A percentile compares a stretch with the other conserved stretches of the same genome.
Conservation (phyloP, 2,329 filamentous ascomycete species). For the Phyllosticta citribraziliensis region DNA sequence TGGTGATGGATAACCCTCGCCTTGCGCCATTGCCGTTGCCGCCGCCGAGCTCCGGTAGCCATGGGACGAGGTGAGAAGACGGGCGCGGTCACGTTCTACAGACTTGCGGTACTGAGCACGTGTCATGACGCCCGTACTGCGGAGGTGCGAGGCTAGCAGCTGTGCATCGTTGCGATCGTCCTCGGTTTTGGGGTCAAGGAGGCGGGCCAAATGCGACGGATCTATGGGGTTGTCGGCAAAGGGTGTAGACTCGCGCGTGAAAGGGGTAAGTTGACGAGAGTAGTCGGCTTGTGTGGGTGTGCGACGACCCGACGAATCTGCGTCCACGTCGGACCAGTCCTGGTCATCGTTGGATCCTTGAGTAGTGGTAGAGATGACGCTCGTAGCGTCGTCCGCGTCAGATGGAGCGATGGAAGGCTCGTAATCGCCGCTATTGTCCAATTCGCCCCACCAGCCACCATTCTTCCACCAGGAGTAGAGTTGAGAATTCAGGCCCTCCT, state of each 20-base stretch:
- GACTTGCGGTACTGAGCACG: slow-evolving; percentile 64
- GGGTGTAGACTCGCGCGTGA: slow-evolving; percentile 45
- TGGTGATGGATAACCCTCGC: slow-evolving; percentile 23
- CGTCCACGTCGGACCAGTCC: slow-evolving; percentile 31
- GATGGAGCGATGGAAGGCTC: slow-evolving; percentile 37
- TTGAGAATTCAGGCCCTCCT: slow-evolving; percentile 60
- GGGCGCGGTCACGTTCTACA: slow-evolving; percentile 58
- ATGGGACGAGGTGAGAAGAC: slow-evolving; percentile 46
- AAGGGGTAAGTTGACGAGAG: slow-evolving; percentile 28
- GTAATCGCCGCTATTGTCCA: slow-evolving; percentile 75
- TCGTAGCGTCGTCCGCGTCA: slow-evolving; percentile 65
- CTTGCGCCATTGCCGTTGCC: slow-evolving; percentile 22
- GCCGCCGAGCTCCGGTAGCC: slow-evolving; percentile 22
- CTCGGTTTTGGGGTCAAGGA: slow-evolving; percentile 68
- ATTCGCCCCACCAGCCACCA: slow-evolving; percentile 75
- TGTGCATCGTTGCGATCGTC: slow-evolving; percentile 75
- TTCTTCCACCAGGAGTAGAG: slow-evolving; percentile 78
- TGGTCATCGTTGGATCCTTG: slow-evolving; percentile 22
- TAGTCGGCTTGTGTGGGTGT: slow-evolving; percentile 64
- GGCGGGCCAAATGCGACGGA: slow-evolving; percentile 59
- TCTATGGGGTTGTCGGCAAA: slow-evolving; percentile 53
- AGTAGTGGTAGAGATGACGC: slow-evolving; percentile 60
- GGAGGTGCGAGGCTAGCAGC: slow-evolving; percentile 70
- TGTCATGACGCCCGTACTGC: slow-evolving; percentile 64
- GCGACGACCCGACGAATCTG: slow-evolving; percentile 45